A percentile compares a stretch with the other conserved stretches of the same genome.
Evolutionary conservation across 805 yeast species (phyloP).

Genomic region (Metschnikowia bowlesiae): DNA sequence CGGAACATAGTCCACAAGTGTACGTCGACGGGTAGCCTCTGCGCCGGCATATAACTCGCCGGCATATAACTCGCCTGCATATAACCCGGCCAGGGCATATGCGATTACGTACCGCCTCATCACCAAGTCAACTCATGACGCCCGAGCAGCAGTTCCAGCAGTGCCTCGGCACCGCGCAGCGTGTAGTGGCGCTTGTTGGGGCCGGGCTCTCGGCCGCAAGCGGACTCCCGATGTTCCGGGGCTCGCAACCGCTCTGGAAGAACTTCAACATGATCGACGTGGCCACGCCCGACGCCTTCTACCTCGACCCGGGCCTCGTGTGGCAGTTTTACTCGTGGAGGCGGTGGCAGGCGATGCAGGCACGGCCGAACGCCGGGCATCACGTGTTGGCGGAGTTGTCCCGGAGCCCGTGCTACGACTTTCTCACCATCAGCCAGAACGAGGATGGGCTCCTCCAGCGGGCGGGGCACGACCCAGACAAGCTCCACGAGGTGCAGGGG

Average conservation of each 20-base stretch:
- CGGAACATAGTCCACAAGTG: too few species aligned
- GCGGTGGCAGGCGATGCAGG: conserved; percentile 57
- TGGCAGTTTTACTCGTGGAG: conserved; percentile 85
- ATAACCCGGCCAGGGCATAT: background rate
- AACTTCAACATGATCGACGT: conserved; percentile 74
- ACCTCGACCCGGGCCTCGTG: conserved; percentile 75
- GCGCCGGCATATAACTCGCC: background rate
- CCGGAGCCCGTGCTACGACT: conserved; percentile 23
- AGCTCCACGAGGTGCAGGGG: conserved; percentile 75
- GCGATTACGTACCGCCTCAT: background rate
- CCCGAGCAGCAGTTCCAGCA: conserved; percentile 42
- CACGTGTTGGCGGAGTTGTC: conserved; percentile 62
- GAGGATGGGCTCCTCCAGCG: conserved; percentile 72
- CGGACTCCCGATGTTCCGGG: conserved; percentile 72
- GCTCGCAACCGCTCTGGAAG: conserved; percentile 72
- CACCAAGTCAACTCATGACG: background rate
- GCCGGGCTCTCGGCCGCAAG: conserved; percentile 79
- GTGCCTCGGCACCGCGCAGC: conserved; percentile 40
- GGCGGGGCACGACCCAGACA: conserved; percentile 53
- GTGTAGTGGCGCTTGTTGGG: conserved; percentile 66
- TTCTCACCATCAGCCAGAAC: conserved; percentile 75
- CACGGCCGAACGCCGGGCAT: conserved; percentile 75
- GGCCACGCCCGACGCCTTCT: conserved; percentile 90
- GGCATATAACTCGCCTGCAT: background rate
- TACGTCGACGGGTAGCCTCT: too few species aligned